A percentile compares a stretch with the other conserved stretches of the same genome.
Evolutionary conservation across 768 basidiomycete genomes (phyloP).

Genomic region (Leccinum longicurvipes): DNA sequence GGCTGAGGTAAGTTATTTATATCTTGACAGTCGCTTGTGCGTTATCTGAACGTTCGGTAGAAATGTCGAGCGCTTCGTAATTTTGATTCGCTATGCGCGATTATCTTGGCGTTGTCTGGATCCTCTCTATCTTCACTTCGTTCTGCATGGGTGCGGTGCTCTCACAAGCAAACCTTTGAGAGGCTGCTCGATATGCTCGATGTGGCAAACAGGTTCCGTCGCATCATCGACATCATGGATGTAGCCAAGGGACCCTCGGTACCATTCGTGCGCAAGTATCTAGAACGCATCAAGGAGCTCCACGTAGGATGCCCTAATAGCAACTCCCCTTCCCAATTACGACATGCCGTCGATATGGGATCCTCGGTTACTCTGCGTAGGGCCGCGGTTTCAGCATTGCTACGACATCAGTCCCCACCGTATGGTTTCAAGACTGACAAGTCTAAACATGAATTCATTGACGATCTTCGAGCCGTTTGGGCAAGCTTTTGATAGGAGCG

Average conservation of each 20-base stretch:
- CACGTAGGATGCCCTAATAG: constrained; percentile 46
- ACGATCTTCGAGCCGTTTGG: constrained; percentile 40
- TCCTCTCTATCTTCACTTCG: constrained; percentile 54
- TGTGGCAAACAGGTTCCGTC: constrained; percentile 36
- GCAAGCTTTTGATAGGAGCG: constrained; percentile 54
- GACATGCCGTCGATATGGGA: constrained; percentile 32
- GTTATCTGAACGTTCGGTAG: constrained; percentile 32
- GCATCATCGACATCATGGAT: constrained; percentile 45
- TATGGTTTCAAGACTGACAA: constrained; percentile 50
- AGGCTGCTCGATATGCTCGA: constrained; percentile 54
- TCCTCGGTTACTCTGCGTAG: constrained; percentile 55
- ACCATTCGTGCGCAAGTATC: constrained; percentile 64
- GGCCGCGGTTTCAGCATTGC: constrained; percentile 51
- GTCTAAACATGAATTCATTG: constrained; percentile 45
- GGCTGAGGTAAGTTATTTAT: constrained; percentile 54
- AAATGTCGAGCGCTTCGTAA: constrained; percentile 65
- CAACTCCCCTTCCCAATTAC: constrained; percentile 7
- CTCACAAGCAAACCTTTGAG: constrained; percentile 48
- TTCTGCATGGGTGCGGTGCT: constrained; percentile 65
- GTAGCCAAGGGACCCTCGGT: constrained; percentile 55
- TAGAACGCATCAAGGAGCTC: constrained; percentile 57
- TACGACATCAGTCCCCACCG: constrained; percentile 52
- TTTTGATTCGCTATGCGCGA: constrained; percentile 64
- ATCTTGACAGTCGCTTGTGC: not conserved
- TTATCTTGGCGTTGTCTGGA: constrained; percentile 61